Conservation (phyloP, 2,329 filamentous ascomycete species). For the Sporothrix brunneoviolacea region DNA sequence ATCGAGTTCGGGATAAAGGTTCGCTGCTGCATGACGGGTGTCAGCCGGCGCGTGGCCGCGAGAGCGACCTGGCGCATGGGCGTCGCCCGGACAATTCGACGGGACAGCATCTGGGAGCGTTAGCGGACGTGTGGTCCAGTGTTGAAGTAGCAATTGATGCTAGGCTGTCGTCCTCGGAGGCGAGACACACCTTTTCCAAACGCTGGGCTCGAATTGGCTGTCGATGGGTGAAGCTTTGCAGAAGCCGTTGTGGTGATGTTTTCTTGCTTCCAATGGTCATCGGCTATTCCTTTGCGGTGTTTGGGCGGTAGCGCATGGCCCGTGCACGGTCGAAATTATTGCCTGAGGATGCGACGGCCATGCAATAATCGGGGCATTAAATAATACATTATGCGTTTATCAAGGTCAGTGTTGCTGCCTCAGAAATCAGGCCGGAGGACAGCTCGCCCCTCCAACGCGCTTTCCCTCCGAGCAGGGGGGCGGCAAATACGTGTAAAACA, state of each 20-base stretch:
- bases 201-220: slow-evolving; percentile 13
- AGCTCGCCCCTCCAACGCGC: slow-evolving; percentile 6
- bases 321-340: slow-evolving; percentile 6
- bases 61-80: slow-evolving; percentile 40
- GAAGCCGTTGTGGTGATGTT: slow-evolving; percentile 4
- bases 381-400: neutral
- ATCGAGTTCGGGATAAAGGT: slow-evolving; percentile 47
- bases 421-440: slow-evolving; percentile 1
- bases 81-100: slow-evolving; percentile 49
- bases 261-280: slow-evolving; percentile 14
- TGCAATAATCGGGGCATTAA: neutral
- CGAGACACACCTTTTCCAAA: slow-evolving; percentile 9
- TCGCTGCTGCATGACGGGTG: slow-evolving; percentile 48
- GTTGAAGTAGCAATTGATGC: neutral
- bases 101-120: slow-evolving; percentile 50
- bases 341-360: slow-evolving; percentile 6
- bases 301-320: slow-evolving; percentile 13
- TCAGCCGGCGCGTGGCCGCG: slow-evolving; percentile 41
- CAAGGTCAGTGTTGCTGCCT: neutral
- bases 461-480: neutral
- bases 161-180: neutral
- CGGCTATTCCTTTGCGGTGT: slow-evolving; percentile 18
- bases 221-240: slow-evolving; percentile 2
- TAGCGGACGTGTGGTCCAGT: too few relatives aligned
- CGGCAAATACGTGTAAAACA: slow-evolving; percentile 10